Percentiles rank a stretch among this genome's conserved stretches.
Conservation (phyloP, 2,329 filamentous ascomycete species). For the Drechmeria coniospora region DNA sequence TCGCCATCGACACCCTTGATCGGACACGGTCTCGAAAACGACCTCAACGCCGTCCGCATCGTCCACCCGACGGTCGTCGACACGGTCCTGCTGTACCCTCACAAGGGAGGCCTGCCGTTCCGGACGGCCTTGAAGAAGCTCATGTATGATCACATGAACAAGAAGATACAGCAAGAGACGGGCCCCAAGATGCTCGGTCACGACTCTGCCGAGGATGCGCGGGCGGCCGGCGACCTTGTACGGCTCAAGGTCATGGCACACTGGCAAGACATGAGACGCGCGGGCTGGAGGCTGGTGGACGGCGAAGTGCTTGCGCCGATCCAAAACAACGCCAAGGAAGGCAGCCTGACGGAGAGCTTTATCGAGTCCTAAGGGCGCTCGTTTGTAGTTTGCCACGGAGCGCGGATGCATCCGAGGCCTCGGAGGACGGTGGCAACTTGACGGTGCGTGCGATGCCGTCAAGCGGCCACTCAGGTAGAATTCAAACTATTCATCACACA, state of each 20-base stretch:
- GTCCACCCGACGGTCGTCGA: slow-evolving; percentile 78
- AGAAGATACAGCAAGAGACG: slow-evolving; percentile 62
- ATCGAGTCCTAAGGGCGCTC: too few species aligned
- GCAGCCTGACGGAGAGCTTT: slow-evolving; percentile 21
- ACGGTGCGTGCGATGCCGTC: too few species aligned
- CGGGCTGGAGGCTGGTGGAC: slow-evolving; percentile 50
- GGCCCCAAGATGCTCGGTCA: slow-evolving; percentile 46
- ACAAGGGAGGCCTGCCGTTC: slow-evolving; percentile 58
- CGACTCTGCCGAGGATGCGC: slow-evolving; percentile 83
- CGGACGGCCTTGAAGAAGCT: slow-evolving; percentile 66
- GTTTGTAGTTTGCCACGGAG: too few species aligned
- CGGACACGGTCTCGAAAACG: slow-evolving; percentile 90
- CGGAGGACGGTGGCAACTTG: too few species aligned
- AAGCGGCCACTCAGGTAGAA: too few species aligned
- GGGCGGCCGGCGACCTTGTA: slow-evolving; percentile 76
- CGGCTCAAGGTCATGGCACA: slow-evolving; percentile 51
- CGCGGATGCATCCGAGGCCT: too few species aligned
- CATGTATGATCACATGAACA: slow-evolving; percentile 51
- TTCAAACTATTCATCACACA: too few species aligned
- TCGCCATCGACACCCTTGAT: slow-evolving; percentile 68
- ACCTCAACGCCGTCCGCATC: slow-evolving; percentile 71
- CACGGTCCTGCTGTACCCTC: slow-evolving; percentile 71
- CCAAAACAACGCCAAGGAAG: slow-evolving; percentile 8
- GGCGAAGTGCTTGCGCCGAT: slow-evolving; percentile 28
- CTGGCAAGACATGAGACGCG: slow-evolving; percentile 50